Conservation (phyloP, 805 yeast genomes). For the Isabelozyma rhagii region DNA sequence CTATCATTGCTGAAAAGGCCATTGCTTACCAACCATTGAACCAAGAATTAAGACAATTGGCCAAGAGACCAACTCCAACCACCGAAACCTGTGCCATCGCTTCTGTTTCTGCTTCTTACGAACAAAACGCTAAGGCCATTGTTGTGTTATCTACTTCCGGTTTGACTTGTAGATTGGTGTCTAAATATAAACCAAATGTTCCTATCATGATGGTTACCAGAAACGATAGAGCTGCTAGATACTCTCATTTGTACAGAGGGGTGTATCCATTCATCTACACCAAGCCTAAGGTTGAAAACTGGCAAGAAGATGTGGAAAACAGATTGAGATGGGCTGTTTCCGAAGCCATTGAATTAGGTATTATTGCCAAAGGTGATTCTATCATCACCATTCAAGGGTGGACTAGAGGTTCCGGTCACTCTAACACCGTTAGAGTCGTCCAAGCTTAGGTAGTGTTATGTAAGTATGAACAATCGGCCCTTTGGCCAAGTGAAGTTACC, state of each 20-base stretch:
- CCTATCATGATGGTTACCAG: conserved; percentile 98
- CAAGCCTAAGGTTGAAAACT: conserved; percentile 64
- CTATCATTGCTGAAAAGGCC: conserved; percentile 94
- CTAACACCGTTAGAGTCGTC: conserved; percentile 94
- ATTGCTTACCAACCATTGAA: conserved; percentile 81
- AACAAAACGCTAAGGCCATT: conserved; percentile 95
- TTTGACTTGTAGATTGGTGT: conserved; percentile 89
- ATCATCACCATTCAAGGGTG: conserved; percentile 97
- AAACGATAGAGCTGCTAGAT: conserved; percentile 90
- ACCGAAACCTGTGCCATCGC: conserved; percentile 97
- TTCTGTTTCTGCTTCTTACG: conserved; percentile 94
- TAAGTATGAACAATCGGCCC: too few species aligned
- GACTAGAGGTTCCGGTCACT: conserved; percentile 98
- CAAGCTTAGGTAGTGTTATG: conserved; percentile 48
- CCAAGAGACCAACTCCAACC: conserved; percentile 86
- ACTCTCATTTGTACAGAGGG: conserved; percentile 95
- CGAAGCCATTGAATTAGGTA: conserved; percentile 83
- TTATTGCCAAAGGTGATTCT: conserved; percentile 82
- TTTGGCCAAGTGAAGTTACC: too few species aligned
- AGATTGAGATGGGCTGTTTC: conserved; percentile 91
- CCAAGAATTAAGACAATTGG: conserved; percentile 83
- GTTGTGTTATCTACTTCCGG: conserved; percentile 95
- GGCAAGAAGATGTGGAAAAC: conserved; percentile 95
- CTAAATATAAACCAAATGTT: conserved; percentile 96
- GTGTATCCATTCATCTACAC: conserved; percentile 93